These are phyloP conservation scores for Ailanthus altissimus DNA, from an alignment of 345 rosid genomes.

Conservation along the genomic window DNA sequence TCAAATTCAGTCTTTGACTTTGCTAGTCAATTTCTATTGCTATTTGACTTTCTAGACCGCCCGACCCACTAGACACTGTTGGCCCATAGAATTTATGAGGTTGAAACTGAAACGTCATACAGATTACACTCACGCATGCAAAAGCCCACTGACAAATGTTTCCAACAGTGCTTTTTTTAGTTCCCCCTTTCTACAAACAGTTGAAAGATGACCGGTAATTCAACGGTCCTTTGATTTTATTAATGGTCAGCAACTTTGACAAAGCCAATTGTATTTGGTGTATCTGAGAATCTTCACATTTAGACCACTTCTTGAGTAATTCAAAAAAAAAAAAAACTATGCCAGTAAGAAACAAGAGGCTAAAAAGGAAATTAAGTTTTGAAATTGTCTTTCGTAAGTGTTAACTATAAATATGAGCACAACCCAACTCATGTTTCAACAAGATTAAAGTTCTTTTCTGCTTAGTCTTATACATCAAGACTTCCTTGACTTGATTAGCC, in stretches of 20 bases:
- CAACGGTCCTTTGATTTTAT: no score
- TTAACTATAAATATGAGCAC: slow-evolving; percentile 4
- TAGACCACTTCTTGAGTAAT: background rate
- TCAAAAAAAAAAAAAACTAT: background rate
- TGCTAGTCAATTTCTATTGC: background rate
- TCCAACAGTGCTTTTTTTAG: no score
- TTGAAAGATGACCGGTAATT: no score
- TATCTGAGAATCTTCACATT: background rate
- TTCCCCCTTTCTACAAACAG: no score
- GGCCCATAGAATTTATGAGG: slow-evolving; percentile 1
- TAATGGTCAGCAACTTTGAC: no score
- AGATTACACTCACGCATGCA: background rate
- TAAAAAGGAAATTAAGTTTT: background rate
- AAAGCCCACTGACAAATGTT: background rate
- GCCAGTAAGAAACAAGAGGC: background rate
- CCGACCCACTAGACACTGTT: no score
- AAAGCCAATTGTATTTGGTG: background rate
- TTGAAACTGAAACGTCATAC: background rate
- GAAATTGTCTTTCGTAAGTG: background rate
- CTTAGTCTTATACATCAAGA: background rate
- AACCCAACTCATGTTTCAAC: background rate
- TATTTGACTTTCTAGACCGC: background rate
- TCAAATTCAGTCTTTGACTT: background rate
- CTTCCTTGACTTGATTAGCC: background rate
- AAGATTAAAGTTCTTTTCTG: background rate